Conservation (phyloP, 2,329 filamentous ascomycete genomes). For the Fusarium sp. region DNA sequence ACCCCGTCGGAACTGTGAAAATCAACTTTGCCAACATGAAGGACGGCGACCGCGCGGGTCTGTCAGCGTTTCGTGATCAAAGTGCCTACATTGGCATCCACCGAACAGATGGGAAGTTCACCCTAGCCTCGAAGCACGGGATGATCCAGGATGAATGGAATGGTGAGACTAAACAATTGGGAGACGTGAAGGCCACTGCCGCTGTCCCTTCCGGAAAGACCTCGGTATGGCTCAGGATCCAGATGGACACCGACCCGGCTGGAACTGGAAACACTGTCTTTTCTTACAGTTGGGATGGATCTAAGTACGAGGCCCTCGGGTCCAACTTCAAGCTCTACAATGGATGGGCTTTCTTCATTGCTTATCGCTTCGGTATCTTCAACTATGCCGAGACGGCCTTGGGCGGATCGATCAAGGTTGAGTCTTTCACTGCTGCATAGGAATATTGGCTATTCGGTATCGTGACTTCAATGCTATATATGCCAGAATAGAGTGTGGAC, state of each 20-base stretch:
- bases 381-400: conserved; percentile 61
- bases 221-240: conserved; percentile 44
- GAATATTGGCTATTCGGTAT: fast-evolving
- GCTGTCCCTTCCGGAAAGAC: conserved; percentile 35
- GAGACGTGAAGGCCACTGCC: conserved; percentile 39
- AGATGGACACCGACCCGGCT: conserved; percentile 45
- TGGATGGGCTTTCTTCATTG: conserved; percentile 63
- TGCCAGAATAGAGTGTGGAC: no score
- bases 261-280: conserved; percentile 43
- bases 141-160: conserved; percentile 55
- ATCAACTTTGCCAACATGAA: conserved; percentile 63
- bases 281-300: conserved; percentile 37
- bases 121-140: conserved; percentile 54
- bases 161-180: conserved; percentile 34
- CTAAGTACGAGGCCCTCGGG: conserved; percentile 48
- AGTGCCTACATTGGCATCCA: conserved; percentile 66
- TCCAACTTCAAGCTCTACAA: conserved; percentile 54
- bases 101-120: conserved; percentile 47
- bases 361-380: conserved; percentile 64
- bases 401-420: conserved; percentile 53
- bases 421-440: conserved; percentile 36
- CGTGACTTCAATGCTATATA: background rate
- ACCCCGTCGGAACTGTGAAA: conserved; percentile 61
- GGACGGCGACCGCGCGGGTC: conserved; percentile 65
- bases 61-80: conserved; percentile 66